Base-by-base conservation (phyloP, 2,329 filamentous ascomycete species). In the Pseudogymnoascus sp. region DNA sequence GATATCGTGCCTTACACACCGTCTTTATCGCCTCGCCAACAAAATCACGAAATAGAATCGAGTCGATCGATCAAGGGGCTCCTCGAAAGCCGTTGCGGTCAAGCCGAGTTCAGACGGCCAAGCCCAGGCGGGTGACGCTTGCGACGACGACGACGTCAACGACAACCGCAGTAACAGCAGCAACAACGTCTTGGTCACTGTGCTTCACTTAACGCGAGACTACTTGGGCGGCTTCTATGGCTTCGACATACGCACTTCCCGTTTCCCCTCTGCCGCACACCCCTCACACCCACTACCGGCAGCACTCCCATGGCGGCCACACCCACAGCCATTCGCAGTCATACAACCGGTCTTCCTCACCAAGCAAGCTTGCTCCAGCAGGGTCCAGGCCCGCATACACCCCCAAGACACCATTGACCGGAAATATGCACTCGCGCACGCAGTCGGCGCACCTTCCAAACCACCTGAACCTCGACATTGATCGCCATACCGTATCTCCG, bases 111-210 rank as follows among this genome's bases (percentile, higher is more conserved):
- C 44, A 50, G 44, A 50, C 44, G 44, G 44, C 44, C 44, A 50
- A 50, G 44, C n/a, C 44, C 44, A 50, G 44, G 44, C 44, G 44
- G 44, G 44, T 50, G 44, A 50, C 44, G 44, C 44, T 50, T 50
- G 44, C 44, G 5, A 50, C 44, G 44, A 50, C 44, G 44, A 80
- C 67, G 77, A 77, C 64, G 77, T 82, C 67, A 75, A 78, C 62
- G 77, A 77, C 59, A 72, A 76, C 64, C 68, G 65, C 21, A 68
- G 72, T 21, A 29, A 10, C 44, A 17, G 7, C 23, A 29, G 7
- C 23, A 50, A 50, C 23, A 50, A 21, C 17, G 4, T 21, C 44
- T 50, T 29, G 7, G 7, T n/a, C 15, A 50, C 44, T 29, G 44
- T 29, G 44, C 44, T 1, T 26, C 21, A 50, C 15, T 50, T 50